Base-by-base conservation (phyloP, 1,139 yeast species). In the Debaryomyces subglobosus region DNA sequence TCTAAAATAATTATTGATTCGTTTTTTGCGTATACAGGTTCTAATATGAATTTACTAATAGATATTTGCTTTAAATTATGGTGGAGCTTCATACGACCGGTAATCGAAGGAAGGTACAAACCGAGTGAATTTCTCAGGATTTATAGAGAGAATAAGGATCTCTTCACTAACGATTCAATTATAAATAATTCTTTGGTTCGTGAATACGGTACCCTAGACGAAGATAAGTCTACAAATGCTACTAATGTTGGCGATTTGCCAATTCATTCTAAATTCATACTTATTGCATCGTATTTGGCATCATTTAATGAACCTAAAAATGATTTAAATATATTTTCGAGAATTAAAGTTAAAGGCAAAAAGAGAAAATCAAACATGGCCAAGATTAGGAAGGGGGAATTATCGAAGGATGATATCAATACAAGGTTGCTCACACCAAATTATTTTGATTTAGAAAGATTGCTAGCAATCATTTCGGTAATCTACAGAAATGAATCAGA, bases 211-310 rank as follows among this genome's bases (percentile, higher is more conserved):
- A 64, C 69, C 0, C 53, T 57, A 32, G 52, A 58, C 43, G 59
- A 60, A 13, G 71, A 66, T 44, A 50, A 51, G 27, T 53, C 58
- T 7, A 45, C 44, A 13, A 48, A 49, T 2, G 44, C 53, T 7
- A 47, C 52, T 10, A 59, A 62, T 32, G 61, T 63, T 1, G 60
- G 60, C 15, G 82, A 76, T 54, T 67, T 85, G 49, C 84, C 89
- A 0, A 60, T 65, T 10, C 75, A 78, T 48, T 78, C 89, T n/a
- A 84, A 84, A 59, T 84, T 72, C 57, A 67, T 86, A 3, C 65
- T 87, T 21, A 73, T 86, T 45, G 89, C 92, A 1, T 83, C 89
- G 0, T 87, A 84, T 57, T 68, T 87, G 47, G 91, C 92, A 0
- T 85, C 92, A 1, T 84, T 77, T 59, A 81, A 81, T 45, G 82